Evolutionary conservation across 78 protist species (phyloP).

Genomic region (Dictyostelium brefeldianum): DNA sequence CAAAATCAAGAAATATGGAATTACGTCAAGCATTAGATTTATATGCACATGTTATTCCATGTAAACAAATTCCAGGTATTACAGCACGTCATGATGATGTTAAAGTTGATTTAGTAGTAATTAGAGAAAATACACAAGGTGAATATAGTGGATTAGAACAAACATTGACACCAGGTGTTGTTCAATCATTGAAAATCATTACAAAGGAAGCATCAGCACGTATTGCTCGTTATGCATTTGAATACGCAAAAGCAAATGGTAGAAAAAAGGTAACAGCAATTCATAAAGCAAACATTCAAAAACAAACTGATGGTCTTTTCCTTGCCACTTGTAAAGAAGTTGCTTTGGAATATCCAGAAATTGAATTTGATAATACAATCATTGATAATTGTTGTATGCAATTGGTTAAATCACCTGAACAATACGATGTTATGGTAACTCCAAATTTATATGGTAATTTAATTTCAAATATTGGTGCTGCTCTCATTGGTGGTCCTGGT

Average conservation of each 20-base stretch:
- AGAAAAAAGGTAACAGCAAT: constrained; percentile 91
- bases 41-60: constrained; percentile 89
- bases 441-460: constrained; percentile 95
- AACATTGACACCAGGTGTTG: constrained; percentile 86
- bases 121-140: constrained; percentile 95
- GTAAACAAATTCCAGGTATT: constrained; percentile 83
- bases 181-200: constrained; percentile 85
- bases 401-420: constrained; percentile 88
- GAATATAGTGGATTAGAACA: constrained; percentile 82
- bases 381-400: constrained; percentile 94
- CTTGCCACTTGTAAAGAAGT: constrained; percentile 75
- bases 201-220: constrained; percentile 88
- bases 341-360: constrained; percentile 89
- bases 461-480: constrained; percentile 92
- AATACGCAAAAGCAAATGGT: constrained; percentile 83
- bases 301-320: constrained; percentile 85
- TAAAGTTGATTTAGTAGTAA: constrained; percentile 83
- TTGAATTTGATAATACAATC: constrained; percentile 80
- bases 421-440: constrained; percentile 94
- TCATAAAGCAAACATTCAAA: constrained; percentile 95
- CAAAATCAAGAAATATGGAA: constrained; percentile 84
- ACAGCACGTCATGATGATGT: constrained; percentile 69
- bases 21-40: constrained; percentile 87
- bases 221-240: constrained; percentile 91
- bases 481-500: constrained; percentile 95